These are phyloP conservation scores for Diaporthe helianthi DNA, from an alignment of 2,329 filamentous ascomycete genomes.

Conservation along the genomic window DNA sequence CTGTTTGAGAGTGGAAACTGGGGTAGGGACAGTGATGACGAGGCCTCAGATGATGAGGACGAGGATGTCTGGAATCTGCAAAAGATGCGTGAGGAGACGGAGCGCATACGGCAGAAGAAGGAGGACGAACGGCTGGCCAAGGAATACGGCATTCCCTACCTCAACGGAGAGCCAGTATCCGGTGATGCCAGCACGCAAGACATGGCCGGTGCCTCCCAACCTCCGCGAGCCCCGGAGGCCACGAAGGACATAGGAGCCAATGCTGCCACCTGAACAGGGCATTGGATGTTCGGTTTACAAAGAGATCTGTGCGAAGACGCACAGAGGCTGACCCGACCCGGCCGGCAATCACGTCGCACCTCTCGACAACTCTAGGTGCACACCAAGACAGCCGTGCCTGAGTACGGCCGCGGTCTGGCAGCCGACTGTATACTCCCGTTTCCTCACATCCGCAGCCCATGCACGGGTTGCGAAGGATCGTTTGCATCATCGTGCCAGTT, in stretches of 20 bases:
- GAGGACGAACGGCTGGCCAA: slow-evolving; percentile 73
- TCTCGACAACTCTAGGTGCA: slow-evolving; percentile 34
- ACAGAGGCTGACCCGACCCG: slow-evolving; percentile 22
- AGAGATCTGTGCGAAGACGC: slow-evolving; percentile 14
- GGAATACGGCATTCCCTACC: slow-evolving; percentile 41
- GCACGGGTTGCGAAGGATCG: slow-evolving; percentile 25
- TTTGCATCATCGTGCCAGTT: slow-evolving; percentile 25
- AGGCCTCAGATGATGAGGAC: slow-evolving; percentile 70
- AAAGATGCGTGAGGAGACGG: slow-evolving; percentile 84
- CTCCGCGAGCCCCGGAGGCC: background rate
- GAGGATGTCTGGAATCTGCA: slow-evolving; percentile 77
- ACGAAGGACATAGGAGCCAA: slow-evolving; percentile 14
- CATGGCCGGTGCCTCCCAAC: background rate
- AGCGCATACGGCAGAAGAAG: slow-evolving; percentile 73
- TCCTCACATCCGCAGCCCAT: slow-evolving; percentile 17
- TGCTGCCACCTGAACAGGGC: slow-evolving; percentile 31
- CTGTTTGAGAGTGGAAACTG: slow-evolving; percentile 98
- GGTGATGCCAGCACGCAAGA: slow-evolving; percentile 30
- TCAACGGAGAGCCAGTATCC: slow-evolving; percentile 34
- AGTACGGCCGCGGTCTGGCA: slow-evolving; percentile 27
- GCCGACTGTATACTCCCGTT: slow-evolving; percentile 17
- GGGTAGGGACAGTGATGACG: slow-evolving; percentile 71
- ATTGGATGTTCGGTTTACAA: background rate
- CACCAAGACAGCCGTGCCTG: slow-evolving; percentile 26
- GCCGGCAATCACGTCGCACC: slow-evolving; percentile 32